A percentile compares a stretch with the other conserved stretches of the same genome.
These are phyloP conservation scores for Eleusine indica DNA, from an alignment of 176 grass and related monocot genomes.

Conservation along the genomic window DNA sequence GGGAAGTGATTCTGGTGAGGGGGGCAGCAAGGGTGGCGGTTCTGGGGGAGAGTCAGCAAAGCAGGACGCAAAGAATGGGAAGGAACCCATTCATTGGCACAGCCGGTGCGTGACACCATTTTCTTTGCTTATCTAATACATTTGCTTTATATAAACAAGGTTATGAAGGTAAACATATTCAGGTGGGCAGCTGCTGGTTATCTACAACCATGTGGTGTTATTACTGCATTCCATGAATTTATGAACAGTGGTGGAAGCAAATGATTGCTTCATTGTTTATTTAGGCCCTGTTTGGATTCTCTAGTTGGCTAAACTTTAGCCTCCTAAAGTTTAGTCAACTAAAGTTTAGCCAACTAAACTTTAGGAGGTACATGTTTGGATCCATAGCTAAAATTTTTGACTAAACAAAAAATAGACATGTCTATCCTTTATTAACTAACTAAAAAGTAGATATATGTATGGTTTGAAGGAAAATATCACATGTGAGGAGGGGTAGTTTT, in stretches of 20 bases:
- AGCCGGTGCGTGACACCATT: constrained; percentile 54
- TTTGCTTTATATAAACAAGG: not conserved
- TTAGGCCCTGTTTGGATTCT: not conserved
- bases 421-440: too few relatives aligned
- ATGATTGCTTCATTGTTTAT: constrained; percentile 10
- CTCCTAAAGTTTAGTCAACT: too few relatives aligned
- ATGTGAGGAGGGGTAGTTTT: too few relatives aligned
- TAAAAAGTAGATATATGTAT: too few relatives aligned
- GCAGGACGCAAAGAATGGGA: constrained; percentile 78
- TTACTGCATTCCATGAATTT: constrained; percentile 16
- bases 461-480: too few relatives aligned
- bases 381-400: too few relatives aligned
- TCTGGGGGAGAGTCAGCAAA: constrained; percentile 61
- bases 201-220: constrained; percentile 6
- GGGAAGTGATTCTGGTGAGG: constrained; percentile 64
- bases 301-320: too few relatives aligned
- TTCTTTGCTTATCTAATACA: constrained; percentile 17
- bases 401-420: too few relatives aligned
- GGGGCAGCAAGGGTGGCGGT: constrained; percentile 54
- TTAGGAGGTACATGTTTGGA: too few relatives aligned
- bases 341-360: too few relatives aligned
- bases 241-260: constrained; percentile 19
- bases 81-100: constrained; percentile 96
- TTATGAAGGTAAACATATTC: constrained; percentile 17
- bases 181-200: not conserved